Evolutionary conservation across 257 asterid species (phyloP).

Genomic region (Fraxinus excelsior): DNA sequence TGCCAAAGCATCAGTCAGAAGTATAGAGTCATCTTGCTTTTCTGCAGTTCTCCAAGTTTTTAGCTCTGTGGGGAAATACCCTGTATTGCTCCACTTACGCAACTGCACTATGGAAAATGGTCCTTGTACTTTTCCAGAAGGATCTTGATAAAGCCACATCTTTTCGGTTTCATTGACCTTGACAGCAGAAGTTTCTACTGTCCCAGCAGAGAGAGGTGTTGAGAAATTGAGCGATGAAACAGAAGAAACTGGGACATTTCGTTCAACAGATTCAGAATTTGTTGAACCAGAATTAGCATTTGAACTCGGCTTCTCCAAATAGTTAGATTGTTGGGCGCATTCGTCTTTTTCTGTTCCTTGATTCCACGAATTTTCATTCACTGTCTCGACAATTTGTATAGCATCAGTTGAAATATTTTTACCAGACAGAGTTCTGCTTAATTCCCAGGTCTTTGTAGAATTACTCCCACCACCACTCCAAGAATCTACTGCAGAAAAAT

Average conservation of each 20-base stretch:
- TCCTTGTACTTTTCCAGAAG: slow-evolving; percentile 92
- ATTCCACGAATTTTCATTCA: slow-evolving; percentile 56
- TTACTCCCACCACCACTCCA: slow-evolving; percentile 51
- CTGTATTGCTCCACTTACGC: slow-evolving; percentile 92
- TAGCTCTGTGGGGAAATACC: slow-evolving; percentile 81
- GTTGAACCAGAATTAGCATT: slow-evolving; percentile 32
- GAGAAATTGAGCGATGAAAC: not conserved
- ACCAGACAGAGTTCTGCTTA: slow-evolving; percentile 48
- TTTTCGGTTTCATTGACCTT: slow-evolving; percentile 86
- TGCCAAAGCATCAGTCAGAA: slow-evolving; percentile 76
- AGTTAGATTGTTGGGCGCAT: slow-evolving; percentile 34
- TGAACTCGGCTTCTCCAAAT: slow-evolving; percentile 41
- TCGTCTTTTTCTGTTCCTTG: slow-evolving; percentile 47
- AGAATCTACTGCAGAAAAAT: slow-evolving; percentile 57
- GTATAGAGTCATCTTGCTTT: slow-evolving; percentile 57
- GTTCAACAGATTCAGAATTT: slow-evolving; percentile 41
- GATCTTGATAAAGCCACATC: slow-evolving; percentile 88
- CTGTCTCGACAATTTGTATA: slow-evolving; percentile 44
- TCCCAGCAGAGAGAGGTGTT: not conserved
- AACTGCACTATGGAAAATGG: slow-evolving; percentile 92
- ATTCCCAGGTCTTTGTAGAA: slow-evolving; percentile 48
- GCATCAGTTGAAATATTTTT: slow-evolving; percentile 43
- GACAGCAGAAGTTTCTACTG: slow-evolving; percentile 38
- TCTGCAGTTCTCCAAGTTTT: slow-evolving; percentile 72
- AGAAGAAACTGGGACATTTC: slow-evolving; percentile 24